Conservation (phyloP, 2,329 filamentous ascomycete species). For the Trichoderma sp. region DNA sequence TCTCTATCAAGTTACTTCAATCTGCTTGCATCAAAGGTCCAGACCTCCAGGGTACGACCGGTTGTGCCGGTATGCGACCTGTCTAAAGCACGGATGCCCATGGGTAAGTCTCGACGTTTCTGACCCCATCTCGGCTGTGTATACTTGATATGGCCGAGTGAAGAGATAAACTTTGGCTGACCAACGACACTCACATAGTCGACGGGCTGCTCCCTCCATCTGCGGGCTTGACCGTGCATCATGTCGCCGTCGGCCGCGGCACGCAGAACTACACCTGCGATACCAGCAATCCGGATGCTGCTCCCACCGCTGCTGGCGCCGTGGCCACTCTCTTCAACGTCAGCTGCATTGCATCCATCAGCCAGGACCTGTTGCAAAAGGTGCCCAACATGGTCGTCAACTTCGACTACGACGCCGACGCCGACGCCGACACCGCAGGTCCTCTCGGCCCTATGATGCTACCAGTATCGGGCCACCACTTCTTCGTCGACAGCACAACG, state of each 20-base stretch:
- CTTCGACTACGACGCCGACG: slow-evolving; percentile 48
- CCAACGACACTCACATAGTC: not conserved
- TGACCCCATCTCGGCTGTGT: not conserved
- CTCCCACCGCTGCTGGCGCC: slow-evolving; percentile 67
- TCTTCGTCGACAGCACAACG: slow-evolving; percentile 67
- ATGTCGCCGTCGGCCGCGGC: slow-evolving; percentile 82
- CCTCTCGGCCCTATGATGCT: slow-evolving; percentile 57
- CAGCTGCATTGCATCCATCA: slow-evolving; percentile 70
- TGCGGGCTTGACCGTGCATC: slow-evolving; percentile 61
- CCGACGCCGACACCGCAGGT: slow-evolving; percentile 42
- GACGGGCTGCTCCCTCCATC: slow-evolving; percentile 59
- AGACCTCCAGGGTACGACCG: slow-evolving; percentile 42
- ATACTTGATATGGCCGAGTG: not conserved
- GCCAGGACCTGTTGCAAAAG: slow-evolving; percentile 61
- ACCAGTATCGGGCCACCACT: slow-evolving; percentile 72
- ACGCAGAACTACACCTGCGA: slow-evolving; percentile 93
- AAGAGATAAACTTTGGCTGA: not conserved
- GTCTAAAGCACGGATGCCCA: slow-evolving; percentile 49
- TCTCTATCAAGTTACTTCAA: slow-evolving; percentile 61
- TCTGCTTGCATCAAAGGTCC: slow-evolving; percentile 53
- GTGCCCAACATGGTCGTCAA: slow-evolving; percentile 67
- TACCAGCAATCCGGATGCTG: slow-evolving; percentile 53
- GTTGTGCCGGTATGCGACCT: slow-evolving; percentile 52
- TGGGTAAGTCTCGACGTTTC: slow-evolving; percentile 37
- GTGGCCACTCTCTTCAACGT: slow-evolving; percentile 84